These are phyloP conservation scores for Crinitomyces ghanaensis DNA, from an alignment of 805 yeast genomes.

Conservation along the genomic window DNA sequence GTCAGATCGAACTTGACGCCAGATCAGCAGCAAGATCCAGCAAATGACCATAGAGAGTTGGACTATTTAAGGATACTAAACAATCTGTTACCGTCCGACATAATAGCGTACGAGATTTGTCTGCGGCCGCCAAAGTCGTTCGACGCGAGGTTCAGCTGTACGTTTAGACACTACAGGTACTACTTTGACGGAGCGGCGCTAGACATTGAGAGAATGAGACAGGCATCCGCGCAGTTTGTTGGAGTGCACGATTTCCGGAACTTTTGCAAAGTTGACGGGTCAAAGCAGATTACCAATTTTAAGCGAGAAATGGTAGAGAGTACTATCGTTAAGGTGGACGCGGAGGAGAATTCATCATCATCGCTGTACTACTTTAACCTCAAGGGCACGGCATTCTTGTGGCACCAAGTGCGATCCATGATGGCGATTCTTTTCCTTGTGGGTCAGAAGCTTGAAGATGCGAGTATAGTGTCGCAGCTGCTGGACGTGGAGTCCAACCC, in stretches of 20 bases:
- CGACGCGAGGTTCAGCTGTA: constrained; percentile 89
- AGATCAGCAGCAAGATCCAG: constrained; percentile 50
- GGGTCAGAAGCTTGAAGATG: constrained; percentile 66
- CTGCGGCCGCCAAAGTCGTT: constrained; percentile 72
- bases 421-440: constrained; percentile 69
- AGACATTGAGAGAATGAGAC: constrained; percentile 53
- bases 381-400: constrained; percentile 79
- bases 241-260: constrained; percentile 90
- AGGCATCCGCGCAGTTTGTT: constrained; percentile 48
- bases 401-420: constrained; percentile 98
- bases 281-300: constrained; percentile 80
- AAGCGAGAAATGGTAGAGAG: constrained; percentile 49
- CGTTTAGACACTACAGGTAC: constrained; percentile 77
- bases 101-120: constrained; percentile 70
- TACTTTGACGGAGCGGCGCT: constrained; percentile 41
- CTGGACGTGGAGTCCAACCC: constrained; percentile 48
- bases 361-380: constrained; percentile 61
- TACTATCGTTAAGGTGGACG: constrained; percentile 29
- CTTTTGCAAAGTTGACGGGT: constrained; percentile 88
- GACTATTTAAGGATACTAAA: constrained; percentile 70
- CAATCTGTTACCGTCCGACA: constrained; percentile 67
- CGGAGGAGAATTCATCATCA: constrained; percentile 15
- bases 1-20: constrained; percentile 56
- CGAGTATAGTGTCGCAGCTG: constrained; percentile 44
- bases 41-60: constrained; percentile 54